Base-by-base conservation (phyloP, 2,329 filamentous ascomycete species). In the Blastomyces parvus region DNA sequence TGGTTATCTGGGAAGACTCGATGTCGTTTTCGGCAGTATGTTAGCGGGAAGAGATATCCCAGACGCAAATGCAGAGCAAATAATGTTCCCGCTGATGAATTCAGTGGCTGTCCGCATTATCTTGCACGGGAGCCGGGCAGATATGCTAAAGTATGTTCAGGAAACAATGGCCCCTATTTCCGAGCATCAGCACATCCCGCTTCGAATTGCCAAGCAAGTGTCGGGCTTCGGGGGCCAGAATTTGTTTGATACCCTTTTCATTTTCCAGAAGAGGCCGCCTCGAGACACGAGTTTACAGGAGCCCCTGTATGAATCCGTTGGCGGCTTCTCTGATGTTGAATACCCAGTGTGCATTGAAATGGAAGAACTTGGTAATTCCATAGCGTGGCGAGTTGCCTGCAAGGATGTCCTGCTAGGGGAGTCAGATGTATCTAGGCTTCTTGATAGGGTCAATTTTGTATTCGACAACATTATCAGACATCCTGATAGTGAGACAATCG, bases 31-130 rank as follows among this genome's bases (percentile, higher is more conserved):
- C 70, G 93, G 93, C 0, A 84, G 90, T 0, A 88, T 97, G 0
- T 79, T 96, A 14, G 91, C 91, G 0, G 92, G 93, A 19, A 84
- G 93, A n/a, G 90, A 94, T 63, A 86, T 85, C 11, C 86, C 89
- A 56, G 82, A 84, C 19, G 83, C 85, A 0, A 82, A 83, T 19
- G 83, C 85, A 0, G 83, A 88, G 53, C 74, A 83, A 33, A 75
- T 93, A 14, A 81, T 92, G 71, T 97, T 96, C 69, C 93, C 92
- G 0, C 90, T 89, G 0, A 96, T 97, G 89, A 97, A 96, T 70
- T 96, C 92, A 0, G 86, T 96, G 0, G 84, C 88, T 0, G 80
- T 96, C 8, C 83, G 91, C 13, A 83, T 83, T 1, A 81, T 92
- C 2, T 73, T 96, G 2, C 88, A 94, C 68, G 90, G 90, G 1